Base-by-base conservation (phyloP, 2,329 filamentous ascomycete species). In the Fusarium udum region DNA sequence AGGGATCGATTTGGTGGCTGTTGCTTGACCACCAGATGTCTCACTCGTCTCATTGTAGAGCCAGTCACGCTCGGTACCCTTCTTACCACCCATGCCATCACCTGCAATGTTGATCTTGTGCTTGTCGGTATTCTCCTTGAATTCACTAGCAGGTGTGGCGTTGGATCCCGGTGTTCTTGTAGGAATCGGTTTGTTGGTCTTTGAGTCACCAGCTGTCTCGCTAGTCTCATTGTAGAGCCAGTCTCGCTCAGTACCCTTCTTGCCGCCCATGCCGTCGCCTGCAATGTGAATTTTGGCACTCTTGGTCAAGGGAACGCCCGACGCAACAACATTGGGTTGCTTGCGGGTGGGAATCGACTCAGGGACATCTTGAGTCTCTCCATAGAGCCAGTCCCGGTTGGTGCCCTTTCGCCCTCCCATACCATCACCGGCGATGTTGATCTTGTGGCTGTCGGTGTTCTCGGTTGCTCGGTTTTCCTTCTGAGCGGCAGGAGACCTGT, bases 261-360 rank as follows among this genome's bases (percentile, higher is more conserved):
- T 84, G 51, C 88, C 88, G 46, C 90, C 91, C 90, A 92, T 92
- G 66, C 91, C 91, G 72, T 91, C 88, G 32, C 90, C 89, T 5
- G 83, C 85, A 61, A 88, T 87, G 58, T 81, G 82, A 42, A 85
- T 84, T 67, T 67, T 70, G 51, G 64, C 39, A 36, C 55, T 71
- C 68, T 71, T 71, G 55, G 48, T 57, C 28, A 62, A 45, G 26
- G 78, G 75, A 28, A 69, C 63, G 14, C 64, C 67, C 20, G 65
- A 63, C 26, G 64, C 61, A 18, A 57, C 51, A n/a, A 66, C 64
- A 24, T 66, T 65, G 28, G 71, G 71, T 48, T 72, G 72, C 64
- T 71, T 77, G 26, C 74, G 67, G 26, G 53, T 48, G 22, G 74
- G 73, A 37, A 75, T 52, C 9, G 69, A n/a, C 49, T 77, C 34